These are phyloP conservation scores for Hansenula anomala DNA, from an alignment of 1,139 yeast genomes.

Conservation along the genomic window DNA sequence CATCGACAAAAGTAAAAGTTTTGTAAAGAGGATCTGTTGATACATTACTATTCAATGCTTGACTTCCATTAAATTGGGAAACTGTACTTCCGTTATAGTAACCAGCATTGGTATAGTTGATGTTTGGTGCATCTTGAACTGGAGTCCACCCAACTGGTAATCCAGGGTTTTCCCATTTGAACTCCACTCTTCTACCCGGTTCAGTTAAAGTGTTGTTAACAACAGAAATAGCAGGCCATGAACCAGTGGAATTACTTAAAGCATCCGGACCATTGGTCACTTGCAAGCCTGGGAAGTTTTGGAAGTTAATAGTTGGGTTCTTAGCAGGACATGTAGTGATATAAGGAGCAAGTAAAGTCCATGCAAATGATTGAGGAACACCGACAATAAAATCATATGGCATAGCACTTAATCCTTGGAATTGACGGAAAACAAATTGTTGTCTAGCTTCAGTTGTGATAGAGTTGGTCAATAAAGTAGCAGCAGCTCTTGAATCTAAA, in stretches of 20 bases:
- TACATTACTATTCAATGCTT: too few species aligned
- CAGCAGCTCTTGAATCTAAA: not conserved
- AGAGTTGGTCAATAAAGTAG: not conserved
- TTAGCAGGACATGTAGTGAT: not conserved
- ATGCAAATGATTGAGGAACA: not conserved
- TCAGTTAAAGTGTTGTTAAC: not conserved
- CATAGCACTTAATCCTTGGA: not conserved
- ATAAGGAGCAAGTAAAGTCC: not conserved
- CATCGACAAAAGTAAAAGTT: not conserved
- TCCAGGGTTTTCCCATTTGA: not conserved
- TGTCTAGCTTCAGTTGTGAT: not conserved
- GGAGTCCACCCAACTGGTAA: not conserved
- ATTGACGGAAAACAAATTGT: not conserved
- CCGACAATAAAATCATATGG: not conserved
- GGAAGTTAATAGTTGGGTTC: not conserved
- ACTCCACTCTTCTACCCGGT: not conserved
- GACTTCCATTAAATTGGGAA: too few species aligned
- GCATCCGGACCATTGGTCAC: not conserved
- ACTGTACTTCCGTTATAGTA: not conserved
- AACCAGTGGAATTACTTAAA: not conserved
- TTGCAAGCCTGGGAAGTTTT: not conserved
- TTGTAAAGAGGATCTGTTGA: not conserved
- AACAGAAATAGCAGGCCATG: not conserved
- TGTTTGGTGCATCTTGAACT: not conserved
- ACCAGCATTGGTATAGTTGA: not conserved